Evolutionary conservation across 1,139 yeast genomes (phyloP), one percentile per base, ranked within the genome.

Genomic region (Suhomyces anneliseae): DNA sequence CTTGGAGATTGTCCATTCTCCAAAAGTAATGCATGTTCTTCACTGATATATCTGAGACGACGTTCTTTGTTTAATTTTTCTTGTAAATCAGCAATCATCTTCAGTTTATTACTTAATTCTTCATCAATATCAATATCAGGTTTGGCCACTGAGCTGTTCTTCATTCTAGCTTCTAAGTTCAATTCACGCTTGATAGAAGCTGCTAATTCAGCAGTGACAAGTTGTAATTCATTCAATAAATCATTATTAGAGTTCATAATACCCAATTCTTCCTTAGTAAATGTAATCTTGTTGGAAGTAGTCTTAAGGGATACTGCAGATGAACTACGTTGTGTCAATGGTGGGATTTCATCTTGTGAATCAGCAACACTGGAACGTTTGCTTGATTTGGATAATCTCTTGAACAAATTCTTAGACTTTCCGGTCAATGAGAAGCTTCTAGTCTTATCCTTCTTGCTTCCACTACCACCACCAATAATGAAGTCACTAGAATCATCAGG

Each of bases 191-290:
- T 78, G 43, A 87, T 84, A 0, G 90, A 83, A 24, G 82, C 79
- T 0, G 90, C 92, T 43, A 87, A 70, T 58, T 87, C 95, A 19
- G 80, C 78, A 2, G 92, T 83, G 0, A 87, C 84, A 34, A 85
- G 61, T 51, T 84, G 85, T 42, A 87, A 65, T 60, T 87, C 93
- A 50, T 78, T 75, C 55, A 85, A 70, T 39, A 87, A 64, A 33
- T 76, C 79, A 43, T 73, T 75, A 52, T 83, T 85, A 45, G 85
- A 81, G 36, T 73, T 78, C 71, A 86, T 72, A 4, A 85, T 69
- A 2, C 84, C 83, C 52, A 84, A 62, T 54, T 86, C 90, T 34
- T 82, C 87, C 40, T 81, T 76, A 4, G 82, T 72, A 46, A 85
- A 76, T 11, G 59, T 54, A 65, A 58, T 43, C 9, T 39, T 8